Base-by-base conservation (phyloP, 306 rosid genomes). In the Sicyos baderoa region DNA sequence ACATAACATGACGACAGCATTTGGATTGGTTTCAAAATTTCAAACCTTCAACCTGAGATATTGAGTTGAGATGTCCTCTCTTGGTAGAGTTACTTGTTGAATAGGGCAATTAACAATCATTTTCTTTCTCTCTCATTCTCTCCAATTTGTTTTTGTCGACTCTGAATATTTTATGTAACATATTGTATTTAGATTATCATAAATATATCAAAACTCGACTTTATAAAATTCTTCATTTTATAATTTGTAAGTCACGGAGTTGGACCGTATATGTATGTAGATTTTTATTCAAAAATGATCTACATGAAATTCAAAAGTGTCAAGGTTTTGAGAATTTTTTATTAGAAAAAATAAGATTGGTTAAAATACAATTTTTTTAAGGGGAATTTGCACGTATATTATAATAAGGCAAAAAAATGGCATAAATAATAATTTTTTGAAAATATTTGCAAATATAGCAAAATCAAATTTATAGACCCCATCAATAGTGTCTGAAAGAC, bases 31-130 rank as follows among this genome's bases (percentile, higher is more conserved):
- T 44, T 65, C 37, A 65, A 45, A 45, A 7, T 65, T 45, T 65
- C 54, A 45, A 65, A 65, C 54, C 54, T 42, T 42, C 32, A 64
- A 64, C 70, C 70, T 64, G 70, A 64, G 71, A 21, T 44, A 47
- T 40, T 63, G 69, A 63, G 69, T 40, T 63, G 69, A 63, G 69
- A 63, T 63, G 52, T 19, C 69, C 17, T 63, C 29, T 9, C 15
- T 35, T 6, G 35, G 17, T 45, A 0, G 45, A 40, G 71, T 66
- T 66, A 47, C 71, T 66, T 66, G 40, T 22, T 45, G 21, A 21
- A 13, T 14, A 21, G 71, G 71, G 71, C 71, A 66, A 66, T 47
- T 49, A 45, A 45, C 71, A 2, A 47, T 66, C 71, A 66, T 23
- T 65, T 66, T 47, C 54, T 22, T 17, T 44, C 37, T 18, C 70